Conservation (phyloP, 2,329 filamentous ascomycete species). For the Arthrobotrys iridis region DNA sequence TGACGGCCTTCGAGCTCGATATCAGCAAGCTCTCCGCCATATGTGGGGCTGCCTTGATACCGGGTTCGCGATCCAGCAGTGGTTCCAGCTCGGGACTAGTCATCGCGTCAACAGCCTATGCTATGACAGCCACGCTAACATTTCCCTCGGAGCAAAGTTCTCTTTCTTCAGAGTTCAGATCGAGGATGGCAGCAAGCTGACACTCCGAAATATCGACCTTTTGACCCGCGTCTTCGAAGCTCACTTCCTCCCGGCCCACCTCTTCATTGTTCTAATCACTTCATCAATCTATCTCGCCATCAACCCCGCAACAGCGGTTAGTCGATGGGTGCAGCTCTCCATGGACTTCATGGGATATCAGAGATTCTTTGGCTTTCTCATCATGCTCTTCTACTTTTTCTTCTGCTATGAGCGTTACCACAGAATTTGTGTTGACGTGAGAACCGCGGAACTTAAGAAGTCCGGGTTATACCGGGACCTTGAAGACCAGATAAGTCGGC, state of each 20-base stretch:
- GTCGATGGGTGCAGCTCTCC: constrained; percentile 67
- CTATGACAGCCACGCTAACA: constrained; percentile 69
- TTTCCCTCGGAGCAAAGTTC: constrained; percentile 60
- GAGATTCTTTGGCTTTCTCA: constrained; percentile 71
- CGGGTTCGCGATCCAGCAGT: constrained; percentile 71
- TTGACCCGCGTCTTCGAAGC: constrained; percentile 77
- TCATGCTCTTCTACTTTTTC: constrained; percentile 72
- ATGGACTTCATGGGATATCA: constrained; percentile 71
- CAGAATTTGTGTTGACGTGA: constrained; percentile 68
- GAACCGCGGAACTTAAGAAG: constrained; percentile 73
- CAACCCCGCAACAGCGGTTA: constrained; percentile 66
- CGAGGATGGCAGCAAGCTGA: constrained; percentile 44
- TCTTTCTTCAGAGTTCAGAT: constrained; percentile 37
- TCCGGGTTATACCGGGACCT: constrained; percentile 73
- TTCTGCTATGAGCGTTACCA: constrained; percentile 74
- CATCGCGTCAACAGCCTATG: constrained; percentile 68
- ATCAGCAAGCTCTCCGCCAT: constrained; percentile 76
- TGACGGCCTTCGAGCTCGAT: constrained; percentile 72
- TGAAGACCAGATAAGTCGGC: constrained; percentile 66
- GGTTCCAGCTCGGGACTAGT: constrained; percentile 69
- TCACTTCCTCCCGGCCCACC: constrained; percentile 76
- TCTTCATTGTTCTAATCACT: constrained; percentile 71
- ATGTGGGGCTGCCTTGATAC: constrained; percentile 80
- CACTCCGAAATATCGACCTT: constrained; percentile 66
- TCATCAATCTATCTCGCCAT: constrained; percentile 71